A percentile compares a stretch with the other conserved stretches of the same genome.
Conservation (phyloP, 768 basidiomycete species). For the Suillus lakei region DNA sequence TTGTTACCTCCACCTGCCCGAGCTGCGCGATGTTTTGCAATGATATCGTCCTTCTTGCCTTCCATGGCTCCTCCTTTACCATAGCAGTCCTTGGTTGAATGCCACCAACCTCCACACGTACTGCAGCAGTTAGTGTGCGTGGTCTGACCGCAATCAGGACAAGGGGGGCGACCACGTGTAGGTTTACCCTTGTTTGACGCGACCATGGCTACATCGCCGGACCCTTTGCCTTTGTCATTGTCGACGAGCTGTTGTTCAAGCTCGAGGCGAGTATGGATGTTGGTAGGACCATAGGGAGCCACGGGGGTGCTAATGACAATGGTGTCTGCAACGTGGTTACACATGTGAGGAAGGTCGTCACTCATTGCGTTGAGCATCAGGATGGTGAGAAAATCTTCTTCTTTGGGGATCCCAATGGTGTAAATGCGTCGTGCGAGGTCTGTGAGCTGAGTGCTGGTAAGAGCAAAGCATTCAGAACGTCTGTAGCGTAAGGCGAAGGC, state of each 20-base stretch:
- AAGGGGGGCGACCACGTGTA: neutral
- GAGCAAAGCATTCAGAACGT: neutral
- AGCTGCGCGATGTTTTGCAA: accelerated
- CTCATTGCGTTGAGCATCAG: neutral
- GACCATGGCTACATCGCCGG: neutral
- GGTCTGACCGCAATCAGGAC: neutral
- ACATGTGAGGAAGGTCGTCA: neutral
- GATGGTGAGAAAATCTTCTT: neutral
- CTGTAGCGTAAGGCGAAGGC: neutral
- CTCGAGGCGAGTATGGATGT: neutral
- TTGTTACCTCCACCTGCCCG: too few relatives aligned
- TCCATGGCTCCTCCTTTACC: neutral
- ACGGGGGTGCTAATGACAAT: neutral
- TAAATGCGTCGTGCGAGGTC: neutral
- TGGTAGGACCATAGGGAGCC: neutral
- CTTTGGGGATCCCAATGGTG: neutral
- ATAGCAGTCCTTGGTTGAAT: neutral
- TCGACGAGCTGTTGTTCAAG: conserved; percentile 5
- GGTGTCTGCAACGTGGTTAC: neutral
- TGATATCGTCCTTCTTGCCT: neutral
- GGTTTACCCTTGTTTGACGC: neutral
- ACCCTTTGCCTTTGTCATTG: neutral
- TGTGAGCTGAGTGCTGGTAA: neutral
- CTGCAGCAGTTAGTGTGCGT: neutral
- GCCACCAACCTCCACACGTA: neutral